These are phyloP conservation scores for Datisca glomerata DNA, from an alignment of 306 rosid species.

Conservation along the genomic window DNA sequence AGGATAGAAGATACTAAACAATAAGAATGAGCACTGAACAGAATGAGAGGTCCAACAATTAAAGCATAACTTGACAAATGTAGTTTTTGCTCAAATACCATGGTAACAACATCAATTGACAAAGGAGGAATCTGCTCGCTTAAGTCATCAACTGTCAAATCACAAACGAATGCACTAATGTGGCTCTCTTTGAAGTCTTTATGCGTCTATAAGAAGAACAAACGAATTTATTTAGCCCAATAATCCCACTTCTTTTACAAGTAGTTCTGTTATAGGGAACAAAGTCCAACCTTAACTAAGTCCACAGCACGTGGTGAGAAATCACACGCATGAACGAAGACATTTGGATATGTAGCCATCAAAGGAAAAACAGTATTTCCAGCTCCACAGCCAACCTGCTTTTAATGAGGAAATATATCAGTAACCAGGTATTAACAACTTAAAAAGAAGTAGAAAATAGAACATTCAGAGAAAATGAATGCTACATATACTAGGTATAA, in stretches of 20 bases:
- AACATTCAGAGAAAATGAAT: not conserved
- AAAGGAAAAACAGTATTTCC: slow-evolving; percentile 92
- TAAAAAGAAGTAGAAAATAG: slow-evolving; percentile 3
- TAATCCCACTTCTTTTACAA: not conserved
- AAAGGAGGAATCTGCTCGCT: slow-evolving; percentile 52
- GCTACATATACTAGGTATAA: no score
- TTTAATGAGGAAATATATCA: slow-evolving; percentile 10
- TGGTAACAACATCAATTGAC: slow-evolving; percentile 76
- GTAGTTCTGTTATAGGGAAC: not conserved
- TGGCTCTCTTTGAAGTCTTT: slow-evolving; percentile 61
- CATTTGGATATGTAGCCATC: slow-evolving; percentile 51
- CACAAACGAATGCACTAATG: slow-evolving; percentile 71
- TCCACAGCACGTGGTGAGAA: slow-evolving; percentile 87
- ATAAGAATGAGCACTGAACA: no score
- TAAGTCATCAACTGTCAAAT: slow-evolving; percentile 75
- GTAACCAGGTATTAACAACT: slow-evolving; percentile 3
- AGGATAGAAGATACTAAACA: no score
- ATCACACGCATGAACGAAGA: slow-evolving; percentile 82
- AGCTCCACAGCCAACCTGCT: slow-evolving; percentile 94
- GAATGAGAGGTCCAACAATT: no score
- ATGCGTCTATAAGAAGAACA: slow-evolving; percentile 41
- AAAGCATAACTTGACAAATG: no score
- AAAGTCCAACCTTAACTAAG: slow-evolving; percentile 57
- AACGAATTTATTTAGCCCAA: slow-evolving; percentile 5
- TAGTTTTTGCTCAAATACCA: slow-evolving; percentile 41